phyloP scores from a whole-genome alignment of 345 rosid genomes.

The Corymbia maculata region DNA sequence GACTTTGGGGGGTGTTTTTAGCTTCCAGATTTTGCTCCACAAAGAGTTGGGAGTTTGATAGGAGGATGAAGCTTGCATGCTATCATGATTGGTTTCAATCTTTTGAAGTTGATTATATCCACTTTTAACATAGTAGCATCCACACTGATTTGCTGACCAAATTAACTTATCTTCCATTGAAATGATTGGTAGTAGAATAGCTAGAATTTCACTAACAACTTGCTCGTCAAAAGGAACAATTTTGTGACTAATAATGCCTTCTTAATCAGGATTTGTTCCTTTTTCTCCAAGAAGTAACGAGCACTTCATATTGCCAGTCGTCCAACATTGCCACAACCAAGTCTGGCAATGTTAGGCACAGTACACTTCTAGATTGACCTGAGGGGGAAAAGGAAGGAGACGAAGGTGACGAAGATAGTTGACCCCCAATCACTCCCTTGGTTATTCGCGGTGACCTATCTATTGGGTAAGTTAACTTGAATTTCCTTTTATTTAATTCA shows the following conservation, averaged over 20 bases:
- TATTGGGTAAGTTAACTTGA: not conserved
- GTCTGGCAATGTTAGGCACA: not conserved
- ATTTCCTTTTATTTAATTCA: not conserved
- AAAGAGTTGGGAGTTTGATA: too few relatives aligned
- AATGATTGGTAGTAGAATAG: too few relatives aligned
- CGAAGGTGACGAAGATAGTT: not conserved
- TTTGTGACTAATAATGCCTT: too few relatives aligned
- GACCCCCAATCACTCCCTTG: rapidly evolving
- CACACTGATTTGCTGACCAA: too few relatives aligned
- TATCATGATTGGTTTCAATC: too few relatives aligned
- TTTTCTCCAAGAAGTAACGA: not conserved
- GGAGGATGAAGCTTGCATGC: too few relatives aligned
- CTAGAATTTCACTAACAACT: too few relatives aligned
- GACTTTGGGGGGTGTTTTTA: too few relatives aligned
- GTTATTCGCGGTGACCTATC: not conserved
- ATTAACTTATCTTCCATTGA: too few relatives aligned
- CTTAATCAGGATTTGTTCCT: not conserved
- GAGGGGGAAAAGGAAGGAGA: not conserved
- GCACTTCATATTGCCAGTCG: not conserved
- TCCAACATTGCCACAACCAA: not conserved
- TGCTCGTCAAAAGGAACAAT: not conserved
- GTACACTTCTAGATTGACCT: not conserved
- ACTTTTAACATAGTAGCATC: too few relatives aligned
- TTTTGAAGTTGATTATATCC: too few relatives aligned
- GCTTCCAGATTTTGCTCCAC: too few relatives aligned